Conservation (phyloP, 768 basidiomycete species). For the Suillus spraguei region DNA sequence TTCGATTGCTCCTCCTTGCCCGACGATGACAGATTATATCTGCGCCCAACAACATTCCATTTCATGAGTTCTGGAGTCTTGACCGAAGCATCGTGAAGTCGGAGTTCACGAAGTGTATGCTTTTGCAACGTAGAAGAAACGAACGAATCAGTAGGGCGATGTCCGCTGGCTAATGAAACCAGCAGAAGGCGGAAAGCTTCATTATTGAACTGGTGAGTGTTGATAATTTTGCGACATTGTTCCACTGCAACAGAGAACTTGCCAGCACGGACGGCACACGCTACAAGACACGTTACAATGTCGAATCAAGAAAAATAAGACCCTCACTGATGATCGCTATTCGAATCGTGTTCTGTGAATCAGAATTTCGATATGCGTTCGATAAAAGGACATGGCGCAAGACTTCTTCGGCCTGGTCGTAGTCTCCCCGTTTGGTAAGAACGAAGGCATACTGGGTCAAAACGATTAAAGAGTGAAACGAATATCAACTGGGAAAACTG, state of each 20-base stretch:
- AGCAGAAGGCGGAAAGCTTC: conserved; percentile 81
- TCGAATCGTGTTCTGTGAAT: conserved; percentile 70
- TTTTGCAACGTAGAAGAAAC: conserved; percentile 82
- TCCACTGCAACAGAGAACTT: conserved; percentile 65
- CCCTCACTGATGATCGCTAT: conserved; percentile 74
- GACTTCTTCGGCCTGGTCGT: conserved; percentile 71
- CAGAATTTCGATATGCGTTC: conserved; percentile 66
- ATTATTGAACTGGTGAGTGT: conserved; percentile 81
- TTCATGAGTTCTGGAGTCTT: conserved; percentile 60
- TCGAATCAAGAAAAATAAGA: neutral
- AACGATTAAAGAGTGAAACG: conserved; percentile 7
- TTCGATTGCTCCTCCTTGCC: conserved; percentile 37
- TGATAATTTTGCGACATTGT: conserved; percentile 76
- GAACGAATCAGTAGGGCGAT: conserved; percentile 73
- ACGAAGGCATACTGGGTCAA: conserved; percentile 69
- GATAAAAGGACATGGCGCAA: conserved; percentile 76
- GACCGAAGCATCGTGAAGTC: conserved; percentile 64
- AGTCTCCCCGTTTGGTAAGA: conserved; percentile 62
- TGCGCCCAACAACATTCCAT: conserved; percentile 62
- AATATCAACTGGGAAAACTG: conserved; percentile 1
- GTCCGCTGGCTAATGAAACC: conserved; percentile 71
- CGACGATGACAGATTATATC: conserved; percentile 51
- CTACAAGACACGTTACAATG: conserved; percentile 39
- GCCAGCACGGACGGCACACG: conserved; percentile 67
- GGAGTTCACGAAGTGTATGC: conserved; percentile 79